A percentile compares a stretch with the other conserved stretches of the same genome.
phyloP scores from a whole-genome alignment of 495 filamentous ascomycete species.

The Copromyces sp. region DNA sequence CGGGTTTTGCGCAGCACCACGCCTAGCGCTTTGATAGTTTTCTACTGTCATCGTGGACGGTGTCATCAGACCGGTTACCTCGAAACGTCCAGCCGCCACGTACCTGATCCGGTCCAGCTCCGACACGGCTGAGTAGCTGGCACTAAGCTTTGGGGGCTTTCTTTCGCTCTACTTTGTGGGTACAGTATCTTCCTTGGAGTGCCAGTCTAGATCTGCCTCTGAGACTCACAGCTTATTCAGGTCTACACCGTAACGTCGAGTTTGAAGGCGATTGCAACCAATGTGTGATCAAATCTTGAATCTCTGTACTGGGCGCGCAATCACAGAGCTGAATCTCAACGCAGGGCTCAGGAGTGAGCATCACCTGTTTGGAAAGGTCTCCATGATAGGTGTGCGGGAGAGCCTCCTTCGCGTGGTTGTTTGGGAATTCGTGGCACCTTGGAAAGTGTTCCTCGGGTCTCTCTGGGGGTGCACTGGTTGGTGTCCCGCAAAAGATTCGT shows the following conservation, averaged over 20 bases:
- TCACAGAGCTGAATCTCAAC: background rate
- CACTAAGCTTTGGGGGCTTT: background rate
- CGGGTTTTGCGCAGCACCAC: background rate
- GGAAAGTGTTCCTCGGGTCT: background rate
- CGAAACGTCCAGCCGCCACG: background rate
- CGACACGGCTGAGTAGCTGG: background rate
- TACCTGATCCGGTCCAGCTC: background rate
- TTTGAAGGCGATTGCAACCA: background rate
- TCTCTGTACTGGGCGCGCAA: background rate
- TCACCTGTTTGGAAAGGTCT: background rate
- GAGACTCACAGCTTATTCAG: background rate
- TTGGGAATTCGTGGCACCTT: background rate
- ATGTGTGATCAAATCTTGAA: background rate
- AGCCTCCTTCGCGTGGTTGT: background rate
- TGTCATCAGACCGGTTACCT: background rate
- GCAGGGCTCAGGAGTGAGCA: background rate
- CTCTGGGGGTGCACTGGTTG: background rate
- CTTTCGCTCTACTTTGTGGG: background rate
- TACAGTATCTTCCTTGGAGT: background rate
- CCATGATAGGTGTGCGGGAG: background rate
- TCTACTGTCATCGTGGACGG: background rate
- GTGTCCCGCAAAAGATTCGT: background rate
- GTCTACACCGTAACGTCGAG: background rate
- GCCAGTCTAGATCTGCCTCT: background rate
- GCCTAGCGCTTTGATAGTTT: background rate